Base-by-base conservation (phyloP, 352 stramenopile genomes). In the Globisporangium lucens region DNA sequence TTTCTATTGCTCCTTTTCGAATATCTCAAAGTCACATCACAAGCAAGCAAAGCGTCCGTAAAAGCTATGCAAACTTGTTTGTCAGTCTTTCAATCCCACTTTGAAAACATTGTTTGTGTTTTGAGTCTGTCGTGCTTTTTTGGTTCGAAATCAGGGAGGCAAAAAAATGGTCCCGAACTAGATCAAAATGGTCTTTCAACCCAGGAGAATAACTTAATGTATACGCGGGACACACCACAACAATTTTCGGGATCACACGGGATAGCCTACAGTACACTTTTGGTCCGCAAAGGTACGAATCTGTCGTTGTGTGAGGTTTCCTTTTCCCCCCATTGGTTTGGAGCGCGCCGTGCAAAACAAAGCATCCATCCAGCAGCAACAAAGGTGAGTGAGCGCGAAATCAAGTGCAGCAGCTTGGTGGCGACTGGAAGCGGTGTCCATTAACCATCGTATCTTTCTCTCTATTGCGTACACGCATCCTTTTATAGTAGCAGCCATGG, bases 291-390 rank as follows among this genome's bases (percentile, higher is more conserved):
- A 65, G 49, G 60, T 65, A 27, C 60, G 60, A 65, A 38, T 56
- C 12, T 12, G 15, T 15, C 20, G 3, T 33, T 22, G 2, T n/a
- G 4, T 30, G 30, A 3, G 51, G 10, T n/a, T 30, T 61, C 38
- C 38, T 24, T 30, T 35, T 58, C 30, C 60, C 60, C 60, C 46
- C 29, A 65, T 65, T 65, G 46, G 60, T 47, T n/a, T 65, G 46
- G 17, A 57, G 47, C 27, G 43, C 59, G 20, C 55, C 49, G 49
- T n/a, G 8, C 55, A 47, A 58, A 47, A 27, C 30, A 27, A 38
- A 36, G 29, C 53, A 59, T 59, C 53, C 58, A 55, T 63, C 58
- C 27, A 22, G 33, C 15, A 41, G 20, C n/a, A 33, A 30, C 5
- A 33, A 35, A 65, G 60, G 46, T 62, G 55, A 61, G 27, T 2